Percentiles rank a stretch among this genome's conserved stretches.
phyloP scores from a whole-genome alignment of 1,284 basidiomycete genomes.

The Pterulicium gracile region DNA sequence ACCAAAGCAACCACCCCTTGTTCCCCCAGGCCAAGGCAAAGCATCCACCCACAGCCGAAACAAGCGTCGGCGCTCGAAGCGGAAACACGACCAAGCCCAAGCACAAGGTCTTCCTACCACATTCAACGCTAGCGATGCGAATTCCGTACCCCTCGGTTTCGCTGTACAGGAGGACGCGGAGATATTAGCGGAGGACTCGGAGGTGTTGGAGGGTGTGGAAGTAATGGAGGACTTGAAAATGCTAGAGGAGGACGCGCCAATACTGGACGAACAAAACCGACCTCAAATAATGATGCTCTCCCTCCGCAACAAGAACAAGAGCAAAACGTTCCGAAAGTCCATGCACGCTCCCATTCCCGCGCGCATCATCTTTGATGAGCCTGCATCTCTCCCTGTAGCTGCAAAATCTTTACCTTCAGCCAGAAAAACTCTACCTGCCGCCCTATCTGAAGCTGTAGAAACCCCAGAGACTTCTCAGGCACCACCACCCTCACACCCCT shows the following conservation, averaged over 20 bases:
- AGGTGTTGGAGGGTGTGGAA: neutral
- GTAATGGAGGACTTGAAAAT: conserved; percentile 3
- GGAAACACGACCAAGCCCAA: conserved; percentile 15
- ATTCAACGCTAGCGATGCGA: conserved; percentile 18
- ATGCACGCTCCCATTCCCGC: conserved; percentile 34
- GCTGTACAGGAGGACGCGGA: neutral
- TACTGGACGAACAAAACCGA: conserved; percentile 12
- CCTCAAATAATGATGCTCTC: conserved; percentile 40
- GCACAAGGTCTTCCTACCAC: conserved; percentile 10
- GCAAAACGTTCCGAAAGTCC: conserved; percentile 48
- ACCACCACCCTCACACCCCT: conserved; percentile 11
- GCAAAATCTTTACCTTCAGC: neutral
- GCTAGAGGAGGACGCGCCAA: no score
- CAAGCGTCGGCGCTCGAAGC: conserved; percentile 45
- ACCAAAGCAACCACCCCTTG: conserved; percentile 14
- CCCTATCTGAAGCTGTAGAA: no score
- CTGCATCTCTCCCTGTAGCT: neutral
- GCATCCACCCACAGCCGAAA: conserved; percentile 57
- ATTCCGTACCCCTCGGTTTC: conserved; percentile 24
- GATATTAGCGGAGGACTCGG: conserved; percentile 7
- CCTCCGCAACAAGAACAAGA: conserved; percentile 66
- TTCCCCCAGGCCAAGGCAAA: conserved; percentile 60
- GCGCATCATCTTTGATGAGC: conserved; percentile 48
- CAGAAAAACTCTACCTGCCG: no score
- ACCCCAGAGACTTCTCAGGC: neutral